These are phyloP conservation scores for Hyaloperonospora brassicae DNA, from an alignment of 352 stramenopile species.

Conservation along the genomic window DNA sequence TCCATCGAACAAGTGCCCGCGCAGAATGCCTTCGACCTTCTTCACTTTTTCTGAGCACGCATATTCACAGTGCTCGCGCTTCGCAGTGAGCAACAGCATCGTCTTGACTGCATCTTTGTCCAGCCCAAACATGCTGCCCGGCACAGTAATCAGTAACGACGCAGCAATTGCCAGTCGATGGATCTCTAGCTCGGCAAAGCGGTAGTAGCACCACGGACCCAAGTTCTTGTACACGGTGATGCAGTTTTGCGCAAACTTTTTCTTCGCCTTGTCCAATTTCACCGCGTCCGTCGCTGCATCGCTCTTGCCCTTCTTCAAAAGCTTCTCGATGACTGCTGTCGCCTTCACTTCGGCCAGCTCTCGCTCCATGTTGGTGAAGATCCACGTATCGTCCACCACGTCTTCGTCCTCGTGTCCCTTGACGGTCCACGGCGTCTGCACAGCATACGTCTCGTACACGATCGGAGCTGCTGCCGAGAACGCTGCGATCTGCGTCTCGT, in stretches of 20 bases:
- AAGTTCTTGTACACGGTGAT: constrained; percentile 53
- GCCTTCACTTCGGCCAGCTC: constrained; percentile 45
- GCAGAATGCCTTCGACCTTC: constrained; percentile 53
- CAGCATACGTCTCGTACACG: constrained; percentile 48
- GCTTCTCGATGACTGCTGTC: constrained; percentile 36
- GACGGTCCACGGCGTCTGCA: constrained; percentile 25
- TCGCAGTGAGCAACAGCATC: constrained; percentile 38
- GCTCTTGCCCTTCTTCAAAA: constrained; percentile 48
- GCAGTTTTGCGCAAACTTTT: constrained; percentile 54
- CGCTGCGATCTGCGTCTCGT: constrained; percentile 37
- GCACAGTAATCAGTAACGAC: constrained; percentile 44
- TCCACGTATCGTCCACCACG: constrained; percentile 6
- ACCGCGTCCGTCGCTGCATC: constrained; percentile 23
- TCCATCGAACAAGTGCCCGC: constrained; percentile 24
- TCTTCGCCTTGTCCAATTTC: constrained; percentile 40
- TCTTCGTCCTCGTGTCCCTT: constrained; percentile 9
- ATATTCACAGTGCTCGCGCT: constrained; percentile 35
- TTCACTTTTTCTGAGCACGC: constrained; percentile 43
- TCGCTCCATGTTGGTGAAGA: constrained; percentile 34
- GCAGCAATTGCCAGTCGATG: constrained; percentile 44
- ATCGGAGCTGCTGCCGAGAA: constrained; percentile 69
- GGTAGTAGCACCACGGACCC: constrained; percentile 69
- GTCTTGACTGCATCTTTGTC: constrained; percentile 48
- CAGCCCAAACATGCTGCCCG: constrained; percentile 47
- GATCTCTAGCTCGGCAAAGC: constrained; percentile 65